Evolutionary conservation across 2,329 filamentous ascomycete genomes (phyloP).

Genomic region (Blastomyces gilchristii): DNA sequence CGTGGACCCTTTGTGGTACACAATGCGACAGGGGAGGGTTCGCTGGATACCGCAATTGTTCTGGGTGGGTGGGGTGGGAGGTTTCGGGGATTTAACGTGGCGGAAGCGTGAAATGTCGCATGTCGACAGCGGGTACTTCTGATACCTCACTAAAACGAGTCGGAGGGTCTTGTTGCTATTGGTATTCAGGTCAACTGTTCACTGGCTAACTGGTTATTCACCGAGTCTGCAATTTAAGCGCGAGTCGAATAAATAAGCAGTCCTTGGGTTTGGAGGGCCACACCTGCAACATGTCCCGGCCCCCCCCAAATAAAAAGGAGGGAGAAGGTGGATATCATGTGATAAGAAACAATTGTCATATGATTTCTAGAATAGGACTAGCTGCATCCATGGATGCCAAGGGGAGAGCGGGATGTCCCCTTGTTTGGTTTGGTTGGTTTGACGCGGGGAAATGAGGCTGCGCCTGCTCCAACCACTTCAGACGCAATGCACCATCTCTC

Average conservation of each 20-base stretch:
- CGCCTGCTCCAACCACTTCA: not conserved
- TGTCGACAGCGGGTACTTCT: not conserved
- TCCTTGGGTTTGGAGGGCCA: too few species aligned
- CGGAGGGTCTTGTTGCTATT: not conserved
- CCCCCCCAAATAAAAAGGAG: too few species aligned
- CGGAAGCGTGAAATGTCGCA: not conserved
- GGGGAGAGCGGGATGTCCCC: too few species aligned
- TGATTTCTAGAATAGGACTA: not conserved
- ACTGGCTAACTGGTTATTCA: not conserved
- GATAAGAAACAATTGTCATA: not conserved
- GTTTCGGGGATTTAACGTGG: not conserved
- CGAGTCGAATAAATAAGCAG: not conserved
- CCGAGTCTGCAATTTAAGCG: not conserved
- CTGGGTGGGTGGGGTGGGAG: not conserved
- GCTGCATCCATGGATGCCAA: too few species aligned
- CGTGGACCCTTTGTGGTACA: not conserved
- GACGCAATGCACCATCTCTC: too few species aligned
- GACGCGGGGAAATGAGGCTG: not conserved
- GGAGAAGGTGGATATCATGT: not conserved
- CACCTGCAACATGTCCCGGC: too few species aligned
- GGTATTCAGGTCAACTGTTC: not conserved
- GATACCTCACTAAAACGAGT: not conserved
- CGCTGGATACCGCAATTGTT: not conserved
- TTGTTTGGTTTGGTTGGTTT: not conserved
- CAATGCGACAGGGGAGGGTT: not conserved